Evolutionary conservation across 768 basidiomycete species (phyloP).

Genomic region (Pleurotus giganteus): DNA sequence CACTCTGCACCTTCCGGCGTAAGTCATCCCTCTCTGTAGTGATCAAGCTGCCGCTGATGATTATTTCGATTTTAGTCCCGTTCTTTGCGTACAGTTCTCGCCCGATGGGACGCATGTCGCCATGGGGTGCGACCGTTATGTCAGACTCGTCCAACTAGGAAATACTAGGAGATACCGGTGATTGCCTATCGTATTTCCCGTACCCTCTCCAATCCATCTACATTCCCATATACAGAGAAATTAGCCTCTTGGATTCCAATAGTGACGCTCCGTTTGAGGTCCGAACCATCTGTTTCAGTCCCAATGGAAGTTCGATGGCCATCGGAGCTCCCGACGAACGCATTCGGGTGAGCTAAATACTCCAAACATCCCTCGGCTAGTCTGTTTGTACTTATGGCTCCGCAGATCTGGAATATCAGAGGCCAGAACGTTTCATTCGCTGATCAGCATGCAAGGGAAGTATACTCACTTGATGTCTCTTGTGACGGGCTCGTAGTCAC

Average conservation of each 20-base stretch:
- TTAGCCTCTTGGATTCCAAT: slow-evolving; percentile 66
- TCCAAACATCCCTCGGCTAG: slow-evolving; percentile 21
- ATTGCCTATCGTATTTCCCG: slow-evolving; percentile 24
- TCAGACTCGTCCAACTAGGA: slow-evolving; percentile 93
- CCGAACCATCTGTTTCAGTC: slow-evolving; percentile 92
- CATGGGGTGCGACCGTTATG: slow-evolving; percentile 92
- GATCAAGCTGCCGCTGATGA: too few species aligned
- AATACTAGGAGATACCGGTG: slow-evolving; percentile 85
- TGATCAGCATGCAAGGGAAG: slow-evolving; percentile 85
- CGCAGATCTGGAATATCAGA: slow-evolving; percentile 87
- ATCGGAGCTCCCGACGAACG: slow-evolving; percentile 93
- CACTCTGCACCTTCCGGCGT: too few species aligned
- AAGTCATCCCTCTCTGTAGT: too few species aligned
- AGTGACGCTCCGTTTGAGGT: slow-evolving; percentile 86
- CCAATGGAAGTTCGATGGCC: slow-evolving; percentile 89
- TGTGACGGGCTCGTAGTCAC: slow-evolving; percentile 73
- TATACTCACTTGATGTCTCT: slow-evolving; percentile 90
- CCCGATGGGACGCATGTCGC: slow-evolving; percentile 89
- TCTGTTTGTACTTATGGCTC: background rate
- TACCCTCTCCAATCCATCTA: background rate
- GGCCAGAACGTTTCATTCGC: slow-evolving; percentile 78
- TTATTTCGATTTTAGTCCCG: too few species aligned
- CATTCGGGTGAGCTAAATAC: slow-evolving; percentile 29
- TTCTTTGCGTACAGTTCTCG: slow-evolving; percentile 95
- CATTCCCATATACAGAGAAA: slow-evolving; percentile 67